Conservation (phyloP, 352 stramenopile species). For the Phytophthora megakarya region DNA sequence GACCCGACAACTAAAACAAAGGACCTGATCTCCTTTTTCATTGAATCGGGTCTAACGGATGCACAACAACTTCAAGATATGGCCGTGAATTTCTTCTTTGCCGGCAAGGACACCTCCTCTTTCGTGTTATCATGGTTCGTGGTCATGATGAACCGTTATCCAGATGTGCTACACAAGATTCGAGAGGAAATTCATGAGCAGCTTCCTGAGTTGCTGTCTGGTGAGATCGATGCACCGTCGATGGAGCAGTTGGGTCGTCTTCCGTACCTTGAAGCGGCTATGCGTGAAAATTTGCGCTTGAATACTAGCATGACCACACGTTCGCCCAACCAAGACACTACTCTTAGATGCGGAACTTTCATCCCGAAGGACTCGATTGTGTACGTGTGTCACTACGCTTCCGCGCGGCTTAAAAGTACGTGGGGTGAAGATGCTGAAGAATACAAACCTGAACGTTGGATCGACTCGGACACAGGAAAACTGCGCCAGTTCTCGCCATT, state of each 20-base stretch:
- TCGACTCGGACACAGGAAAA: conserved; percentile 42
- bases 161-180: conserved; percentile 47
- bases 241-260: conserved; percentile 56
- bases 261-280: conserved; percentile 60
- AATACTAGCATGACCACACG: conserved; percentile 55
- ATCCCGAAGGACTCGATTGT: conserved; percentile 47
- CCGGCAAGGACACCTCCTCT: conserved; percentile 75
- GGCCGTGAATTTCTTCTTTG: conserved; percentile 79
- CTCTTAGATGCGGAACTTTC: conserved; percentile 62
- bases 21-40: conserved; percentile 56
- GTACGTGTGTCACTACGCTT: conserved; percentile 49
- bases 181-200: conserved; percentile 46
- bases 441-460: conserved; percentile 69
- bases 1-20: conserved; percentile 15
- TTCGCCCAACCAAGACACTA: conserved; percentile 48
- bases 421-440: conserved; percentile 57
- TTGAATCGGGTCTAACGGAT: conserved; percentile 33
- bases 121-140: conserved; percentile 74
- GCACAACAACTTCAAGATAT: conserved; percentile 64
- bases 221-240: conserved; percentile 31
- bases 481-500: conserved; percentile 45
- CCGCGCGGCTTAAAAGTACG: conserved; percentile 41
- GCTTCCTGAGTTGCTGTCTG: conserved; percentile 34
- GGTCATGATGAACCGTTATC: conserved; percentile 78
- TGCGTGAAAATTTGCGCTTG: conserved; percentile 66